These are phyloP conservation scores for Austroboletus novae-zelandiae DNA, from an alignment of 1,284 basidiomycete genomes.

Conservation along the genomic window DNA sequence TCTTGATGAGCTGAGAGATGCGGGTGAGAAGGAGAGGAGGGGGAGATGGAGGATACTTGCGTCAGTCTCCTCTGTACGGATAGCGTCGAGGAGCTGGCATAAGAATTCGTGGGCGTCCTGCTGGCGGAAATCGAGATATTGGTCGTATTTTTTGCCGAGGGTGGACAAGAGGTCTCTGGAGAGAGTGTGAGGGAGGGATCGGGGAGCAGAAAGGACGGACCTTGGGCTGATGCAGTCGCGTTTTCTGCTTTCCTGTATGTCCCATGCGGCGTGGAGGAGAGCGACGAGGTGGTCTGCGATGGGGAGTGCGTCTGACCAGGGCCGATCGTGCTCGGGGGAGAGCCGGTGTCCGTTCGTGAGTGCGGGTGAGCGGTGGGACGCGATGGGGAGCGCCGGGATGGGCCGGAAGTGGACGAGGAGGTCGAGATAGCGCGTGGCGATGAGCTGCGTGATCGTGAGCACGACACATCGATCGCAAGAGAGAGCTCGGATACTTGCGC, in stretches of 20 bases:
- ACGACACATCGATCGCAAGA: background rate
- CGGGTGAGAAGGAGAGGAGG: slow-evolving; percentile 6
- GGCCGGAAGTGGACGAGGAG: slow-evolving; percentile 58
- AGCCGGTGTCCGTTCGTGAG: slow-evolving; percentile 56
- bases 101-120: slow-evolving; percentile 95
- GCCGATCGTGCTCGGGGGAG: slow-evolving; percentile 48
- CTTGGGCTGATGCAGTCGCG: slow-evolving; percentile 61
- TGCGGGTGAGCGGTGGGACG: slow-evolving; percentile 55
- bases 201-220: slow-evolving; percentile 31
- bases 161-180: slow-evolving; percentile 59
- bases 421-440: slow-evolving; percentile 62
- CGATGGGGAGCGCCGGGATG: slow-evolving; percentile 43
- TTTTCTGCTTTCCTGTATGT: slow-evolving; percentile 46
- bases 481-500: slow-evolving; percentile 37
- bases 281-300: slow-evolving; percentile 62
- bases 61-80: slow-evolving; percentile 93
- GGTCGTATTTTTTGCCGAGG: slow-evolving; percentile 85
- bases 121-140: slow-evolving; percentile 89
- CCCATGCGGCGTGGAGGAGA: slow-evolving; percentile 60
- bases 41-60: slow-evolving; percentile 44
- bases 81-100: slow-evolving; percentile 85
- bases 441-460: slow-evolving; percentile 41
- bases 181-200: background rate
- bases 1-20: slow-evolving; percentile 67
- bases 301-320: slow-evolving; percentile 57